phyloP scores from a whole-genome alignment of 2,329 filamentous ascomycete species.

The Fusarium sp. region DNA sequence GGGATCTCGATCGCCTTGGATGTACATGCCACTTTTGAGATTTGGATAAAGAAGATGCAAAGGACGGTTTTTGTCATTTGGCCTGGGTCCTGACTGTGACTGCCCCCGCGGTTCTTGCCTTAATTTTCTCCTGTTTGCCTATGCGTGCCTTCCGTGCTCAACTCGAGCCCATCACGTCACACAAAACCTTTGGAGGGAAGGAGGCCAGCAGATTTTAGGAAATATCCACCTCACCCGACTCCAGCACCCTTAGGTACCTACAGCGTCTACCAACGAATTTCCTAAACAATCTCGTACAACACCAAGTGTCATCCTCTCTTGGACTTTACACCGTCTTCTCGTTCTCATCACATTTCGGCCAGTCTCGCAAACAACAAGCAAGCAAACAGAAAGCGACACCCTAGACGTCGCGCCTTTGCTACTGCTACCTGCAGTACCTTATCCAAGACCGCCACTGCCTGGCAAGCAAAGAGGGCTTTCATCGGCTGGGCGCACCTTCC shows the following conservation, averaged over 20 bases:
- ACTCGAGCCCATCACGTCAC: constrained; percentile 38
- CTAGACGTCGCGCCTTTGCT: constrained; percentile 16
- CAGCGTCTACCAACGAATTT: constrained; percentile 10
- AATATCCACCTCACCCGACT: constrained; percentile 33
- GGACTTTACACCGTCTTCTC: constrained; percentile 10
- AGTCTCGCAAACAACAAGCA: constrained; percentile 14
- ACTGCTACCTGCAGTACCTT: constrained; percentile 12
- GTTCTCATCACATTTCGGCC: constrained; percentile 15
- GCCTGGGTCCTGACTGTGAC: not conserved
- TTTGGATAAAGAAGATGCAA: constrained; percentile 14
- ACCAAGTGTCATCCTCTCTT: constrained; percentile 21
- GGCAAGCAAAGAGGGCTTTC: constrained; percentile 23
- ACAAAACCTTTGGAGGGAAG: constrained; percentile 19
- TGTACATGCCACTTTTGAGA: constrained; percentile 9
- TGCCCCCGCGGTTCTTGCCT: constrained; percentile 21
- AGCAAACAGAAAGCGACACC: constrained; percentile 19
- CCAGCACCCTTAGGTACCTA: constrained; percentile 21
- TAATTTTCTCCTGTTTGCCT: constrained; percentile 19
- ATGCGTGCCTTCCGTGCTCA: constrained; percentile 22
- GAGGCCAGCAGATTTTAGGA: constrained; percentile 26
- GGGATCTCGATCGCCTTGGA: constrained; percentile 29
- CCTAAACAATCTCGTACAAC: constrained; percentile 17
- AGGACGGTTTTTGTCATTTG: constrained; percentile 6
- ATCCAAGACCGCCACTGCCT: constrained; percentile 14
- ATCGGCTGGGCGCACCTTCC: constrained; percentile 10